Base-by-base conservation (phyloP, 305 asterid genomes). In the Coffea humblotiana region DNA sequence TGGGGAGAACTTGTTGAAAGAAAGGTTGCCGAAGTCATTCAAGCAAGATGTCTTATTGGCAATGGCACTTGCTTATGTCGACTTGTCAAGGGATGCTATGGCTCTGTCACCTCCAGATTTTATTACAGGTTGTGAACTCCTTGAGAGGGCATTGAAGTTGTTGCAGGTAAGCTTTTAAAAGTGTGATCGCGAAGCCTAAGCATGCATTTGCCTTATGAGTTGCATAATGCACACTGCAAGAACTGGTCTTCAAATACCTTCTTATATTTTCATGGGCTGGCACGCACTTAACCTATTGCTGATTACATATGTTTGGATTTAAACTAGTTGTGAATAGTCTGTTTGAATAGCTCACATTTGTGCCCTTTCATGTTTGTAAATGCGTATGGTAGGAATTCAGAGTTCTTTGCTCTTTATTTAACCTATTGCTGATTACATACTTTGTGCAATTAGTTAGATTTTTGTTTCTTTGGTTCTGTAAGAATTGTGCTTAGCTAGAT, bases 31-130 rank as follows among this genome's bases (percentile, higher is more conserved):
- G 10, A 96, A 96, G 88, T 86, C 97, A 64, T 94, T 94, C 86
- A 96, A 96, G 88, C 99, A 96, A 89, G 99, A 96, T 74, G 89
- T 96, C 70, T 90, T 96, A 80, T 86, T 96, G 87, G 93, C 97
- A 49, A 88, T 92, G 94, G 93, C 99, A 25, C 99, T 96, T 68
- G 94, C 98, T 15, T 96, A 91, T 83, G 97, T 94, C 79, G 99
- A 96, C 85, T 80, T 91, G 76, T 96, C 99, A 11, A 90, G 99
- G 84, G 97, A 96, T 88, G 94, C 96, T 54, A 96, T 96, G 99
- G 91, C 90, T 43, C 76, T 89, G 76, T 86, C 92, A 14, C 97
- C 99, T 72, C 99, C 98, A 35, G 96, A 96, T 86, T 88, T 90
- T 79, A 90, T 96, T 79, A 89, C 88, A 85, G 97, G 98, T 29